A percentile compares a stretch with the other conserved stretches of the same genome.
phyloP scores from a whole-genome alignment of 495 filamentous ascomycete species.

The Penicillium bialowiezense region DNA sequence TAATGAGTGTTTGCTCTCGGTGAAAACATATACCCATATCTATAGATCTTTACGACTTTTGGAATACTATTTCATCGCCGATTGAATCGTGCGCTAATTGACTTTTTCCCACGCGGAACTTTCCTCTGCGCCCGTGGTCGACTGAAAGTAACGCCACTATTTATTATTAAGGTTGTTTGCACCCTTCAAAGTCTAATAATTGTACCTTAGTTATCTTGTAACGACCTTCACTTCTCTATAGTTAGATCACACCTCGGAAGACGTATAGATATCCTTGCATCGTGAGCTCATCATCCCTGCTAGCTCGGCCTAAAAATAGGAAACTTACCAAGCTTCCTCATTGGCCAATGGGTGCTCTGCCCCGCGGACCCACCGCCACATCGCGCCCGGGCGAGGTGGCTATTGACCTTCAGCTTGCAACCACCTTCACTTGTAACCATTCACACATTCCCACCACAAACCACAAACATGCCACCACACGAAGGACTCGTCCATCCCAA shows the following conservation, averaged over 20 bases:
- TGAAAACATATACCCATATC: too few relatives aligned
- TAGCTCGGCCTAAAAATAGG: background rate
- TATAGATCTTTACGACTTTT: slow-evolving; percentile 1
- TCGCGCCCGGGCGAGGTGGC: too few relatives aligned
- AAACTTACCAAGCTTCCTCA: background rate
- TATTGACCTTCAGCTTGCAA: background rate
- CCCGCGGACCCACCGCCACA: slow-evolving; percentile 11
- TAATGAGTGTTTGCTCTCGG: slow-evolving; percentile 3
- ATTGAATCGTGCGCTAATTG: background rate
- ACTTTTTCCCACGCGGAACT: background rate
- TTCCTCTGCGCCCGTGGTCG: background rate
- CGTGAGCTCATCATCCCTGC: too few relatives aligned
- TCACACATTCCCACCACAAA: background rate
- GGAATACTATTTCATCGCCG: slow-evolving; percentile 2
- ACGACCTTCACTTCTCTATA: too few relatives aligned
- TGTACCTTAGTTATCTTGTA: too few relatives aligned
- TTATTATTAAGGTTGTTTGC: too few relatives aligned
- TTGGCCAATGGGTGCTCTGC: slow-evolving; percentile 2
- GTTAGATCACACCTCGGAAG: too few relatives aligned
- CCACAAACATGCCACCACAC: slow-evolving; percentile 49
- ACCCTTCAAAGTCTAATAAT: too few relatives aligned
- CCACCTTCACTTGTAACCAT: background rate
- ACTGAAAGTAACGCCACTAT: too few relatives aligned
- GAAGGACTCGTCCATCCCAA: slow-evolving; percentile 55
- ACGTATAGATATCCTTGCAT: too few relatives aligned